Evolutionary conservation across 345 rosid species (phyloP), one percentile per base, ranked within the genome.

Genomic region (Theobroma cacao): DNA sequence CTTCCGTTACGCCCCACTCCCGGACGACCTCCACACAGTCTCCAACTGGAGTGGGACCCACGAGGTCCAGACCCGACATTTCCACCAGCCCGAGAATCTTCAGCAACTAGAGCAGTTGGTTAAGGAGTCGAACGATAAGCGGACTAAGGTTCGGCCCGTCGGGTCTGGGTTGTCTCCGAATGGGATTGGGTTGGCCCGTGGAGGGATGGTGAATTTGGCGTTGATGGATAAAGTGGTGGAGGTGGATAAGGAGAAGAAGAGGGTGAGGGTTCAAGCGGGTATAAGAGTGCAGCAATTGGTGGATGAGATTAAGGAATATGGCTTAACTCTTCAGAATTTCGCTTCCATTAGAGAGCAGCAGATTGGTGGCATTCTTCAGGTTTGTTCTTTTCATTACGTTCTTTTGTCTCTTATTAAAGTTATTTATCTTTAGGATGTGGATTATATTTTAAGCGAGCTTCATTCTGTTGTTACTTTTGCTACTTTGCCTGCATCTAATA

Each of bases 11-110:
- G 98, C 99, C 48, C 98, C 97, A 0, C 78, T 96, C 17, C 97
- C 98, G 1, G 99, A 94, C 15, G 99, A 96, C 77, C 98, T 96
- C 61, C 98, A 96, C 83, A 90, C 91, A 9, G 91, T 96, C 33
- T 91, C 99, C 79, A 96, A 96, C 80, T 94, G 97, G 99, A 96
- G 99, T 50, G 97, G 97, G 15, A 94, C 98, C 73, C 98, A 96
- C 84, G 99, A 96, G 92, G 99, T 96, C 28, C 97, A 87, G 87
- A 96, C 99, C 76, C 89, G 95, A 64, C 75, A 83, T 69, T 96
- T 94, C 73, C 88, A 88, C 82, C 98, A 96, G 84, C 99, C 98
- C 7, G 98, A 94, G 87, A 86, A 31, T 72, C 71, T 92, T 43
- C 72, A 86, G 22, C 89, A 94, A 72, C 87, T 94, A 69, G 97